Percentiles rank a stretch among this genome's conserved stretches.
These are phyloP conservation scores for Adansonia gregorii DNA, from an alignment of 441 rosid genomes.

Conservation along the genomic window DNA sequence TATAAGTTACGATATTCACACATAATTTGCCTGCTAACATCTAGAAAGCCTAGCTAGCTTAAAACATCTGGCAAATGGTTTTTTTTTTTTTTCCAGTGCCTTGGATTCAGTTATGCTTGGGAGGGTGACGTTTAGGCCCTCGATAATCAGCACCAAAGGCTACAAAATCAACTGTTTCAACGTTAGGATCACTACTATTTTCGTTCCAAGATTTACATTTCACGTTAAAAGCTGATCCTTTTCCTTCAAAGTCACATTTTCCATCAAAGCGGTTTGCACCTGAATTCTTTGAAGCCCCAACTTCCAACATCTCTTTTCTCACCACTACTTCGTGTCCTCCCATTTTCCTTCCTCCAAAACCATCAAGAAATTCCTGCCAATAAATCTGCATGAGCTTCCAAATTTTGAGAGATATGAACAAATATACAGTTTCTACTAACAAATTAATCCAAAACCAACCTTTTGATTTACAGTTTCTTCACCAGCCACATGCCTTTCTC, in stretches of 20 bases:
- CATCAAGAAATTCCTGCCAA: slow-evolving; percentile 37
- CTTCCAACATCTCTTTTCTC: slow-evolving; percentile 15
- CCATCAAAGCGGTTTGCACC: slow-evolving; percentile 51
- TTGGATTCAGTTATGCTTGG: slow-evolving; percentile 43
- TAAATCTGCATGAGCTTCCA: background rate
- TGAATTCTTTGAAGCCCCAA: slow-evolving; percentile 39
- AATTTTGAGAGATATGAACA: background rate
- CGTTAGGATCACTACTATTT: slow-evolving; percentile 23
- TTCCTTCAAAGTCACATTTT: slow-evolving; percentile 41
- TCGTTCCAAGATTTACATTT: slow-evolving; percentile 29
- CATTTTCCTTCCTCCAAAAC: slow-evolving; percentile 46
- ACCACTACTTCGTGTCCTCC: background rate
- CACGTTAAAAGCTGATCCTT: slow-evolving; percentile 24
- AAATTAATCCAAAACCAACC: slow-evolving; percentile 29
- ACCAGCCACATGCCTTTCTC: slow-evolving; percentile 8
- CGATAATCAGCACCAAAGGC: slow-evolving; percentile 51
- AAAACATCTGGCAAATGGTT: slow-evolving; percentile 23
- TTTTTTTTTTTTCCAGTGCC: background rate
- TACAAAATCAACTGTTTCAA: slow-evolving; percentile 36
- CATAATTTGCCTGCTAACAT: slow-evolving; percentile 19
- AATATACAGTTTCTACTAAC: background rate
- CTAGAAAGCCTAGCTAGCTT: slow-evolving; percentile 11
- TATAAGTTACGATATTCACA: slow-evolving; percentile 21
- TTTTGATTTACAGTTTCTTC: slow-evolving; percentile 27
- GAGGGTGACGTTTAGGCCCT: slow-evolving; percentile 51